Evolutionary conservation across 331 rosid species (phyloP).

Genomic region (Rosa hybrid): DNA sequence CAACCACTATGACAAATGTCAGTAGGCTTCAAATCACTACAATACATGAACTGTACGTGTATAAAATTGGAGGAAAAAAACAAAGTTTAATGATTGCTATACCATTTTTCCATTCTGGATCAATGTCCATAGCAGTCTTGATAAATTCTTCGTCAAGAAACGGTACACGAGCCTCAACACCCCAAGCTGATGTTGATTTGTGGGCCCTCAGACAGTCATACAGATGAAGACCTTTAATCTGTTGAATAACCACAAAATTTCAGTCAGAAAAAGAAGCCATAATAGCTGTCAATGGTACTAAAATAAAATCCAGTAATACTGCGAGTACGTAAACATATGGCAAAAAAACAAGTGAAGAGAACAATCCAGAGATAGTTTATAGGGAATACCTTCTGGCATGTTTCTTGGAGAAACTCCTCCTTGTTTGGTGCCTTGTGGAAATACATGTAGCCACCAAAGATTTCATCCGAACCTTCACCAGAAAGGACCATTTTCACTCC

Average conservation of each 20-base stretch:
- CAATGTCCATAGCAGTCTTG: constrained; percentile 69
- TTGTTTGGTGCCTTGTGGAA: constrained; percentile 98
- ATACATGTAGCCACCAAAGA: constrained; percentile 93
- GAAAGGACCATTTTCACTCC: constrained; percentile 99
- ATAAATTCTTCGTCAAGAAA: constrained; percentile 86
- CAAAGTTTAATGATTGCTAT: not conserved
- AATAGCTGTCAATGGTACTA: constrained; percentile 11
- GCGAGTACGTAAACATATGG: not conserved
- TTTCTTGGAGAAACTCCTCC: constrained; percentile 87
- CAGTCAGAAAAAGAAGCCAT: not conserved
- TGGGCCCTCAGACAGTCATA: constrained; percentile 96
- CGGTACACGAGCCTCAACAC: constrained; percentile 98
- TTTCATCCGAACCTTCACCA: constrained; percentile 99
- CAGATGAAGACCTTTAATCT: constrained; percentile 95
- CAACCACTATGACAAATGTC: not conserved
- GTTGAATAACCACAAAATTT: constrained; percentile 25
- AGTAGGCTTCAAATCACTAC: not conserved
- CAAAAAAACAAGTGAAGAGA: not conserved
- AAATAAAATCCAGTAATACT: not conserved
- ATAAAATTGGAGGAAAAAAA: constrained; percentile 15
- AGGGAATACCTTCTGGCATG: constrained; percentile 72
- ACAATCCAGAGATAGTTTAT: not conserved
- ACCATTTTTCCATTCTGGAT: constrained; percentile 99
- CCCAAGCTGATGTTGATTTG: constrained; percentile 97
- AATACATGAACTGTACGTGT: constrained; percentile 3